Evolutionary conservation across 345 rosid species (phyloP).

Genomic region (Conringia planisiliqua): DNA sequence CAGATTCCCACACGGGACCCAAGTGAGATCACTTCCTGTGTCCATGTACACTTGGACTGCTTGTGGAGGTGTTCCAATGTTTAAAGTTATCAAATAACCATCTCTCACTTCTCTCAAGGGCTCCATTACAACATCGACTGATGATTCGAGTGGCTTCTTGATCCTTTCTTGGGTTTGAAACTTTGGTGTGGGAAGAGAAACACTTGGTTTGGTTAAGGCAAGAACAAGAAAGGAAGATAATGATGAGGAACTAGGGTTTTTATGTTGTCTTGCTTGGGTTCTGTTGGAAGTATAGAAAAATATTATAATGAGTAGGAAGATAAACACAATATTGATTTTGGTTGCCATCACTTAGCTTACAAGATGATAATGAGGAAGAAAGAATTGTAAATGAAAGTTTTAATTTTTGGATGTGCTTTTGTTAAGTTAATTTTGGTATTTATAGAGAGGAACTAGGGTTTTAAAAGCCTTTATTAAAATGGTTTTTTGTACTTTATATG

Average conservation of each 20-base stretch:
- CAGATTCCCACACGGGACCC: slow-evolving; percentile 87
- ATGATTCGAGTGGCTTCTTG: slow-evolving; percentile 32
- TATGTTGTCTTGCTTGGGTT: slow-evolving; percentile 38
- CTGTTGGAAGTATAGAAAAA: slow-evolving; percentile 20
- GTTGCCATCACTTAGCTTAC: slow-evolving; percentile 9
- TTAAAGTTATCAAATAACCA: slow-evolving; percentile 67
- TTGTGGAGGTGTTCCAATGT: slow-evolving; percentile 77
- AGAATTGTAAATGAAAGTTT: slow-evolving; percentile 2
- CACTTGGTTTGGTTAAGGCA: slow-evolving; percentile 46
- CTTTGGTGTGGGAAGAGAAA: slow-evolving; percentile 39
- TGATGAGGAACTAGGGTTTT: slow-evolving; percentile 30
- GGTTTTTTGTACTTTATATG: background rate
- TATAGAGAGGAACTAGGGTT: slow-evolving; percentile 20
- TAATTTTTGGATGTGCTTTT: slow-evolving; percentile 9
- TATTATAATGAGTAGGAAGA: slow-evolving; percentile 9
- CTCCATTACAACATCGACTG: slow-evolving; percentile 39
- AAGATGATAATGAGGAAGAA: slow-evolving; percentile 1
- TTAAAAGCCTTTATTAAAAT: background rate
- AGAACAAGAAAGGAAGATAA: slow-evolving; percentile 41
- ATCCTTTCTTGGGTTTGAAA: slow-evolving; percentile 22
- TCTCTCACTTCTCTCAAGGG: slow-evolving; percentile 68
- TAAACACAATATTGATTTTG: slow-evolving; percentile 26
- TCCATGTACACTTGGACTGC: slow-evolving; percentile 74
- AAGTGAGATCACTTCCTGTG: slow-evolving; percentile 86
- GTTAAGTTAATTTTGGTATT: slow-evolving; percentile 21